Evolutionary conservation across 2,329 filamentous ascomycete species (phyloP), one percentile per base, ranked within the genome.

Genomic region (Fusarium metavorans): DNA sequence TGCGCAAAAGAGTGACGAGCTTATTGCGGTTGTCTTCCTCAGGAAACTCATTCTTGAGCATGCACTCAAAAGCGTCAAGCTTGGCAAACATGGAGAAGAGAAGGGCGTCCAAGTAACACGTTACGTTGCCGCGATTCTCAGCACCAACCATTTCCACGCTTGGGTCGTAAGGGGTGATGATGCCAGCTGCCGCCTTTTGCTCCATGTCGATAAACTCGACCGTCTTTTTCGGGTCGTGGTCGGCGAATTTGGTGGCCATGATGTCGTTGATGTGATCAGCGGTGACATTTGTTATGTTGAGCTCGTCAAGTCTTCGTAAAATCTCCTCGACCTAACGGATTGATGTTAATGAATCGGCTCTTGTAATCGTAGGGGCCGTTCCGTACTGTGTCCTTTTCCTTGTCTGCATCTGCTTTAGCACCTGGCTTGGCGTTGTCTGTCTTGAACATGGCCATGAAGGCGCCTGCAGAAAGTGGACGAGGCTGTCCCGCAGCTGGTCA

Each of bases 71-170:
- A 73, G 93, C 95, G 75, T 95, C 93, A 41, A 98, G 88, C 70
- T 94, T 92, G 20, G 94, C 93, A 81, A 98, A 98, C 95, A 99
- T 98, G 81, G 96, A 93, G 81, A 98, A 98, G 2, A 99, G 88
- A 25, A 98, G 85, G 1, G 96, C 90, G 81, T 98, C 97, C 18
- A 98, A 87, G 81, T 97, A 98, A 85, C 97, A 99, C n/a, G 96
- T 98, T 39, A 98, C 95, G 57, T 90, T 91, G 52, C 92, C 89
- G 57, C 95, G 89, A 80, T 99, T 99, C 77, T 94, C 93, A 14
- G 97, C 96, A 8, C 97, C 97, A 6, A 94, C 85, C 85, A 98
- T 91, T 66, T 89, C 89, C 9, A 93, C 88, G 63, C 88, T 88
- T 10, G 94, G 91, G 65, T 94, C 88, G 84, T 94, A 97, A 18